Base-by-base conservation (phyloP, 2,329 filamentous ascomycete genomes). In the Claviceps lovelessii region DNA sequence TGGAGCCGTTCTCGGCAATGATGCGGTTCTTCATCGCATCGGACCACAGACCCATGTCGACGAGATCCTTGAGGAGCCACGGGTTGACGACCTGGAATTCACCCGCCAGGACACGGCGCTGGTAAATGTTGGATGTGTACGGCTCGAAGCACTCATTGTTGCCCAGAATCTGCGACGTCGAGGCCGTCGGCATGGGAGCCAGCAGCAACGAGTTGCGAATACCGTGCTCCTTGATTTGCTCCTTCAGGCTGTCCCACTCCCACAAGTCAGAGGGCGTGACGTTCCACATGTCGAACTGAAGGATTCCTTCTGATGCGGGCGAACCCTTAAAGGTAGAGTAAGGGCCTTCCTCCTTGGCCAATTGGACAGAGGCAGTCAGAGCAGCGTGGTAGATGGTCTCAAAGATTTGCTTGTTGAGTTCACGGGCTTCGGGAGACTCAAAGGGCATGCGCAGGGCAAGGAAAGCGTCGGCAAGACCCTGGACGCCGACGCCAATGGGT, bases 1-100 rank as follows among this genome's bases (percentile, higher is more conserved):
- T 86, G 23, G 91, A 97, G 61, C 93, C 93, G 62, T 88, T 88
- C 59, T 96, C 91, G 56, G 93, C 86, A 66, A 98, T 98, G 78
- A 98, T 98, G 64, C 93, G 90, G 79, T 98, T 98, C 85, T 98
- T 98, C 93, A 98, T 98, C 76, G 90, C 89, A 73, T 98, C 91
- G 50, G 91, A 96, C 93, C 93, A 98, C 48, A 98, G 79, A 58
- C 93, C 93, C 76, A 96, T 88, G 67, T 98, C 93, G 62, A 98
- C 93, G 35, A 98, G 83, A 65, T 98, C 93, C 79, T 95, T 96
- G 58, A 98, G 83, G 59, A 98, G 75, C 93, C 93, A 98, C 53
- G 93, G 93, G 77, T 98, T 98, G 70, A 98, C 93, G 54, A 98
- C 89, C 75, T 98, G 93, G 83, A 98, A 98, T 72, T 98, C 93